Evolutionary conservation across 2,329 filamentous ascomycete genomes (phyloP), one percentile per base, ranked within the genome.

Genomic region (Grosmannia clavigera): DNA sequence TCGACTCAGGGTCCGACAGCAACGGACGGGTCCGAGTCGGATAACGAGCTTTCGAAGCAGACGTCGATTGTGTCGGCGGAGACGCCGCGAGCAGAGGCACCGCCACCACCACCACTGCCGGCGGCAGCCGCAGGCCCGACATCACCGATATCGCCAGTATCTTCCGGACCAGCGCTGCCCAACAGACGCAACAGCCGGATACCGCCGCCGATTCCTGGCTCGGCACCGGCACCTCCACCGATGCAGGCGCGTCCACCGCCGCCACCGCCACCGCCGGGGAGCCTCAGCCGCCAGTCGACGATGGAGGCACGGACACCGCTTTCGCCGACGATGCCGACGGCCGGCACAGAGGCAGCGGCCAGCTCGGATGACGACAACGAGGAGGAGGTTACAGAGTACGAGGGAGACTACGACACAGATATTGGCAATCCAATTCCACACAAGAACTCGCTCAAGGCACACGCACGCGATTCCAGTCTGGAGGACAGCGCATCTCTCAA

Each of bases 401-500:
- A 99, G 70, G 94, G 92, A 7, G 94, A 97, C 69, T 97, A 97
- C 70, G 94, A 97, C 67, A 97, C 94, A 7, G 94, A 97, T 70
- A 97, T 97, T 69, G 92, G 88, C 1, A 90, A 92, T n/a, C 87
- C 90, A 11, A 90, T 84, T n/a, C 90, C 88, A 60, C 90, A 96
- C 72, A 96, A 95, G 73, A 92, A 96, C 74, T 92, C 92, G 0
- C 73, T 97, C 63, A 95, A 92, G 71, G 77, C 89, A 10, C 90
- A 95, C 71, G 82, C 81, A 9, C 82, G 87, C 59, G 89, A 92
- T 54, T 83, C 86, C 7, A 95, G 88, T 69, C 70, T 88, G 59
- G 90, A 95, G 63, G 85, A 87, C 61, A 83, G 79, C 48, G 81
- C 77, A 50, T 81, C 81, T 3, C 74, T 84, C n/a, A 77, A 79